Evolutionary conservation across 1,139 yeast genomes (phyloP).

Genomic region (Hyphopichia wangnamkhiaoensis): DNA sequence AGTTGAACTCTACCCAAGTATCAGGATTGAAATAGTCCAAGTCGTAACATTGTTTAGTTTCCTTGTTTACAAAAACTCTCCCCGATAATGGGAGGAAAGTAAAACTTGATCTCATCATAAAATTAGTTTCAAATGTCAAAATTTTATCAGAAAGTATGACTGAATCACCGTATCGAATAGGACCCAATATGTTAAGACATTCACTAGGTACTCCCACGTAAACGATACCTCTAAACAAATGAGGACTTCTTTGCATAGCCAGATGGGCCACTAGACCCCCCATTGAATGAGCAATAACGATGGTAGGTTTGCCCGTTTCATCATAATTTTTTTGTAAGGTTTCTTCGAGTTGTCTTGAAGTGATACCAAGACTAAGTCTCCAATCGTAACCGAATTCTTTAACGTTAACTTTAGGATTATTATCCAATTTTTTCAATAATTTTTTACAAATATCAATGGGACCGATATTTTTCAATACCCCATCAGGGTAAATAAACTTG

Average conservation of each 20-base stretch:
- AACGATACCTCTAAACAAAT: conserved; percentile 67
- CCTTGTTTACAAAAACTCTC: conserved; percentile 64
- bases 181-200: conserved; percentile 85
- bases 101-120: conserved; percentile 85
- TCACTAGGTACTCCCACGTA: conserved; percentile 85
- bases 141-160: conserved; percentile 74
- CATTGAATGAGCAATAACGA: conserved; percentile 88
- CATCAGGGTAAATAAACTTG: conserved; percentile 65
- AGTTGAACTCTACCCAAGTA: conserved; percentile 73
- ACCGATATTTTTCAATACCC: conserved; percentile 78
- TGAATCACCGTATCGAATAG: conserved; percentile 77
- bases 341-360: conserved; percentile 49
- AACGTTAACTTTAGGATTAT: conserved; percentile 63
- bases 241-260: conserved; percentile 68
- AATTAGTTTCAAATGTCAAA: conserved; percentile 77
- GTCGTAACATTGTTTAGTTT: conserved; percentile 57
- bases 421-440: conserved; percentile 53
- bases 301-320: conserved; percentile 52
- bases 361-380: conserved; percentile 67
- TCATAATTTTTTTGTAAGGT: conserved; percentile 45
- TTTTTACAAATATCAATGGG: conserved; percentile 79
- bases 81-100: conserved; percentile 77
- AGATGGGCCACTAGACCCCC: conserved; percentile 87
- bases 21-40: conserved; percentile 79
- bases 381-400: conserved; percentile 89